Evolutionary conservation across 2,329 filamentous ascomycete species (phyloP), one percentile per base, ranked within the genome.

Genomic region (Knufia fluminis): DNA sequence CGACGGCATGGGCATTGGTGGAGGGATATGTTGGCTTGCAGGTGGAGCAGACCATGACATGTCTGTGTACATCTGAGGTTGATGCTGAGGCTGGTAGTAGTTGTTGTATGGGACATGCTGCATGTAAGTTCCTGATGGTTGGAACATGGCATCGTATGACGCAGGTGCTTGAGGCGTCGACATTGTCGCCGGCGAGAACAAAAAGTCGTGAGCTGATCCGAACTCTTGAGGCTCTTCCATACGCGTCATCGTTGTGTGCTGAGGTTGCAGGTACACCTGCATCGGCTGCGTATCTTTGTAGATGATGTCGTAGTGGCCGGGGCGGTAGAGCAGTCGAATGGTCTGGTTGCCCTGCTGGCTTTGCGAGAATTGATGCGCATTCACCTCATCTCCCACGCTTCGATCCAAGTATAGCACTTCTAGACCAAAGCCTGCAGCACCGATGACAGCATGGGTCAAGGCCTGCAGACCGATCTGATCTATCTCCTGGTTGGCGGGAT

Each of bases 381-480:
- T 94, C 60, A 88, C 86, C 59, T 85, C 76, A 41, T 78, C 75
- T 16, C 89, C 90, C 40, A 80, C 74, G 60, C 86, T 95, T 59
- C 88, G 81, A 64, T 97, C 92, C 7, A 98, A 79, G 63, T 97
- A 96, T 48, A 88, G 81, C 54, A 97, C 86, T 62, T 96, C 88
- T 17, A 97, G 78, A 3, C 83, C 80, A 55, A 96, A 80, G 14
- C 82, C 81, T 44, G 83, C 82, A 6, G 85, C 86, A 61, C 86
- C 83, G 54, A 97, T 78, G 2, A 97, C 75, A 22, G 88, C 78
- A 55, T 91, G 82, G 54, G 84, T 79, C 44, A 97, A 72, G 2
- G 87, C 79, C 52, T 80, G 80, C 54, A 97, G 75, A 38, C 87
- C 86, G n/a, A 95, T 71, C 60, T 96, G 82, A 59, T 98, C 92